Conservation (phyloP, 2,329 filamentous ascomycete genomes). For the Furcasterigmium sp. region DNA sequence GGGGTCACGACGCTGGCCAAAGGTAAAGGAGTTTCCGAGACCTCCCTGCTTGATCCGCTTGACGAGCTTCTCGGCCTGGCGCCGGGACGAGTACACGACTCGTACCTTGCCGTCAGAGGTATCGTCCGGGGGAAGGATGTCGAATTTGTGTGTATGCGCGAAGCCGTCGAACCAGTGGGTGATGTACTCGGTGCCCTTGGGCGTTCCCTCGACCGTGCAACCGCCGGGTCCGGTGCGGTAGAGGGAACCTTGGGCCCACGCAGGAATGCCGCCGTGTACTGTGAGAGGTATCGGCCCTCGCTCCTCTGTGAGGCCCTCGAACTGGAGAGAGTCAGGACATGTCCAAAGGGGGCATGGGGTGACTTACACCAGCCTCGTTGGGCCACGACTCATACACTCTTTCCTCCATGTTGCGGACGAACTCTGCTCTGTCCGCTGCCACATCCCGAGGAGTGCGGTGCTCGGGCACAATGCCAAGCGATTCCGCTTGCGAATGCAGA, state of each 20-base stretch:
- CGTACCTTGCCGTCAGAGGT: conserved; percentile 20
- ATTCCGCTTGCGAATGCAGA: background rate
- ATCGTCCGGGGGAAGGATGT: conserved; percentile 45
- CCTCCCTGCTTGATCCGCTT: conserved; percentile 26
- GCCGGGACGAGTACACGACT: conserved; percentile 67
- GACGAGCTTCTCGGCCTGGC: conserved; percentile 60
- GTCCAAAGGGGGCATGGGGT: background rate
- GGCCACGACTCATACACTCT: conserved; percentile 38
- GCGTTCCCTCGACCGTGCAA: conserved; percentile 50
- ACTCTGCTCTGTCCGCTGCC: conserved; percentile 5
- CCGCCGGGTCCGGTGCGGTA: conserved; percentile 72
- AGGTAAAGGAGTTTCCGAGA: conserved; percentile 42
- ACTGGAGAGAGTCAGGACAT: conserved; percentile 35
- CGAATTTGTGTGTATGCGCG: conserved; percentile 65
- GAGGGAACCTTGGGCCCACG: conserved; percentile 65
- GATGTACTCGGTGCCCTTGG: conserved; percentile 51
- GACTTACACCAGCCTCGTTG: conserved; percentile 39
- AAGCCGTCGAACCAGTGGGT: conserved; percentile 82
- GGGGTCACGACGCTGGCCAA: conserved; percentile 68
- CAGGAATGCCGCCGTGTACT: conserved; percentile 62
- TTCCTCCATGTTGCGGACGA: conserved; percentile 11
- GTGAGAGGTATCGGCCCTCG: conserved; percentile 57
- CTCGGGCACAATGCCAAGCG: background rate
- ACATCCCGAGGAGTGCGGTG: conserved; percentile 9
- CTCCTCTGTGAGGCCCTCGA: conserved; percentile 62